Evolutionary conservation across 2,329 filamentous ascomycete species (phyloP).

Genomic region (Venturia nashicola): DNA sequence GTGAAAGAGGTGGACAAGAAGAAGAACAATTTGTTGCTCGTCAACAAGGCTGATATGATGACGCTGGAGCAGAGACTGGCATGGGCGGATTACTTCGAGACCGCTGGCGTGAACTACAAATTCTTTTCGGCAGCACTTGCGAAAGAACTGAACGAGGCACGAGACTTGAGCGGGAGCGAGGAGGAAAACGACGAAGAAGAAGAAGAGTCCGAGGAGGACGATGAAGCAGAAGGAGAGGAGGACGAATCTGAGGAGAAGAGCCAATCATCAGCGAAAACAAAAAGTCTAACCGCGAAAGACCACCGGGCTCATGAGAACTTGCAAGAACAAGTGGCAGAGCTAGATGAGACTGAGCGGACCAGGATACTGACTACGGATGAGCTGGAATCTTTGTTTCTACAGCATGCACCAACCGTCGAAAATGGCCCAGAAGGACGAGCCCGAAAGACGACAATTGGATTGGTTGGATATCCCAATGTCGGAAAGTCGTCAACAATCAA

Average conservation of each 20-base stretch:
- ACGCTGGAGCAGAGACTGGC: slow-evolving; percentile 65
- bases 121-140: slow-evolving; percentile 94
- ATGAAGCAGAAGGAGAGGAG: slow-evolving; percentile 36
- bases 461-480: slow-evolving; percentile 97
- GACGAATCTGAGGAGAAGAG: slow-evolving; percentile 20
- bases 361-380: slow-evolving; percentile 88
- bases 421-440: slow-evolving; percentile 32
- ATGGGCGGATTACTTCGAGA: slow-evolving; percentile 80
- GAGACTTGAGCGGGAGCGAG: slow-evolving; percentile 40
- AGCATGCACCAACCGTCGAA: slow-evolving; percentile 52
- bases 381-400: slow-evolving; percentile 75
- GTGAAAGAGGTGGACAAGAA: slow-evolving; percentile 82
- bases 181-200: slow-evolving; percentile 31
- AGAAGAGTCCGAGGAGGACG: slow-evolving; percentile 26
- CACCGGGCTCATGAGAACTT: not conserved
- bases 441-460: slow-evolving; percentile 73
- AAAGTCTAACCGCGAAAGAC: slow-evolving; percentile 25
- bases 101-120: slow-evolving; percentile 72
- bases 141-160: slow-evolving; percentile 73
- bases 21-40: slow-evolving; percentile 83
- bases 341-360: slow-evolving; percentile 20
- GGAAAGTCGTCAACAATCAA: slow-evolving; percentile 99
- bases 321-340: slow-evolving; percentile 22
- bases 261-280: slow-evolving; percentile 19
- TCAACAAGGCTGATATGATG: slow-evolving; percentile 99